Percentiles rank a stretch among this genome's conserved stretches.
phyloP scores from a whole-genome alignment of 1,284 basidiomycete genomes.

The Meira miltonrushii region DNA sequence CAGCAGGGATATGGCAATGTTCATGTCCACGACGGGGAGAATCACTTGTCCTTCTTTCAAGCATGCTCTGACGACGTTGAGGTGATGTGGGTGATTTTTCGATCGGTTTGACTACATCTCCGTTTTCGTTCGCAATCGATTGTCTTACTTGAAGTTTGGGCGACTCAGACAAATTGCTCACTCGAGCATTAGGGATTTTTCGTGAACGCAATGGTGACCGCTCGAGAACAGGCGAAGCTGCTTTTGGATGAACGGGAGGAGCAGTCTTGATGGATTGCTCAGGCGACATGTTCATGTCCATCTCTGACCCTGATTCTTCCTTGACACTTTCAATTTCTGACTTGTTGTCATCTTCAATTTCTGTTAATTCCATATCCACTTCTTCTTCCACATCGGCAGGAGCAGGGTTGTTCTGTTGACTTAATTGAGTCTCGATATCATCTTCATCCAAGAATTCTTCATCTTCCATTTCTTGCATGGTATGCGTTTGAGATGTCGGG shows the following conservation, averaged over 20 bases:
- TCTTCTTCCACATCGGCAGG: conserved; percentile 10
- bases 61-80: too few species aligned
- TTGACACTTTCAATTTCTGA: neutral
- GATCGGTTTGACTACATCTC: too few species aligned
- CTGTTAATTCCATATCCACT: conserved; percentile 14
- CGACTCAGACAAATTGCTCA: neutral
- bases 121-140: too few species aligned
- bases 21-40: conserved; percentile 7
- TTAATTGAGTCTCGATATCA: too few species aligned
- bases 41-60: neutral
- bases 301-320: conserved; percentile 11
- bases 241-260: neutral
- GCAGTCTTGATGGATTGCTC: conserved; percentile 7
- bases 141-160: too few species aligned
- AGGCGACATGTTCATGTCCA: conserved; percentile 8
- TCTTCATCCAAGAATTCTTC: neutral
- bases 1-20: neutral
- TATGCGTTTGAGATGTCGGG: conserved; percentile 9
- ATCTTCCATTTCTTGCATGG: neutral
- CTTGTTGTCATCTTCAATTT: conserved; percentile 1
- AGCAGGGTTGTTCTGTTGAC: conserved; percentile 15
- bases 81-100: too few species aligned
- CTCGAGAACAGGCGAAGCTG: neutral
- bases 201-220: neutral
- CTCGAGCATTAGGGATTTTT: neutral